Evolutionary conservation across 306 rosid species (phyloP), one percentile per base, ranked within the genome.

Genomic region (Oemleria cerasiformis): DNA sequence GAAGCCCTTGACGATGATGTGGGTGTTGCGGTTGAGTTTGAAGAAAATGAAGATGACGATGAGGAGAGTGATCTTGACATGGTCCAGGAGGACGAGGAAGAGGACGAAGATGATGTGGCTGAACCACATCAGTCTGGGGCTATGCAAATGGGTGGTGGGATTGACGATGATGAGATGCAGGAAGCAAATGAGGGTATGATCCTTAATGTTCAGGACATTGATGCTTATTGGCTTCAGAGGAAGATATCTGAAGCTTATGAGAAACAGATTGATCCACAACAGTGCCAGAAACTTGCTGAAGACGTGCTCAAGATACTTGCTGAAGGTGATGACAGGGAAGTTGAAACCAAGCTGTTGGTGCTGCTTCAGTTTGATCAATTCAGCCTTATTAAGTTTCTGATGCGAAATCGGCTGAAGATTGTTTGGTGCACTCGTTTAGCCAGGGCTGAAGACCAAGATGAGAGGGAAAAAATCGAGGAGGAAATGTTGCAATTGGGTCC

Each of bases 151-250:
- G 99, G 92, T 19, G 90, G 91, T 66, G 95, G 96, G 43, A 88
- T 91, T 64, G 99, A 94, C 73, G 96, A 94, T 10, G 97, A 94
- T 54, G 95, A 94, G 57, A 82, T 84, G 95, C 84, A 75, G 56
- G 99, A 94, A 30, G 94, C 86, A 13, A 88, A 87, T 20, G 99
- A 88, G 66, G 95, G 95, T 15, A 86, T 86, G 96, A 78, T 77
- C 72, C 89, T 94, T 10, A 91, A 94, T 82, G 99, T 89, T 71
- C 96, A 91, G 84, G 97, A 88, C 79, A 91, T 94, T 63, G 97
- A 86, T 84, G 99, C 99, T 5, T 94, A 91, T 78, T 94, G 99
- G 99, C 90, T 94, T 67, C 99, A 94, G 83, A 84, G 99, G 86
- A 94, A 91, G 81, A 94, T 94, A 49, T 94, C 99, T 25, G 91